Percentiles rank a stretch among this genome's conserved stretches.
phyloP scores from a whole-genome alignment of 106 monocot species.

The Acorus gramineus region DNA sequence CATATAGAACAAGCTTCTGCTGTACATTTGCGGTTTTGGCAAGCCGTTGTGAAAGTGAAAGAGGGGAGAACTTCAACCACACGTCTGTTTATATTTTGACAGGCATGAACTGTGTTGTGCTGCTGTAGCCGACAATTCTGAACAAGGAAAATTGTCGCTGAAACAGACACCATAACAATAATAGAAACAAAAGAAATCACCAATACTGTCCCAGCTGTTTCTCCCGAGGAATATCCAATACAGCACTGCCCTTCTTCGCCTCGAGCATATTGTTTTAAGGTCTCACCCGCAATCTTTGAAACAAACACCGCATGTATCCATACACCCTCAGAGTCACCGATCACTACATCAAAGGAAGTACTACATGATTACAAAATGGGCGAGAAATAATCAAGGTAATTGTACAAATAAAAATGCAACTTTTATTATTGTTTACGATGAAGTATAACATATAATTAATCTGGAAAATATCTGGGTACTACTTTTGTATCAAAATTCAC shows the following conservation, averaged over 20 bases:
- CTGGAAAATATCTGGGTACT: no score
- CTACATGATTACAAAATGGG: no score
- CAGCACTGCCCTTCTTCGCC: slow-evolving; percentile 65
- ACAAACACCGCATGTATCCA: slow-evolving; percentile 78
- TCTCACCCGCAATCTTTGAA: slow-evolving; percentile 87
- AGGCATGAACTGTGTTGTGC: slow-evolving; percentile 18
- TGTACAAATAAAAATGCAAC: no score
- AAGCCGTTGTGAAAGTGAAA: slow-evolving; percentile 45
- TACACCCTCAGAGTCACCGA: slow-evolving; percentile 42
- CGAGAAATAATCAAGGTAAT: no score
- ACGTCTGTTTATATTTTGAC: slow-evolving; percentile 42
- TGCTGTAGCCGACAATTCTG: slow-evolving; percentile 64
- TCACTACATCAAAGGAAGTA: not conserved
- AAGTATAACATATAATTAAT: no score
- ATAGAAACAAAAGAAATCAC: slow-evolving; percentile 84
- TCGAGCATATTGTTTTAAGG: slow-evolving; percentile 49
- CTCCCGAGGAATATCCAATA: slow-evolving; percentile 61
- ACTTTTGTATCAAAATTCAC: no score
- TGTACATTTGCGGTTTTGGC: slow-evolving; percentile 24
- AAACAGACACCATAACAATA: slow-evolving; percentile 60
- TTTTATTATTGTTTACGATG: no score
- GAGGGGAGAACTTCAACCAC: slow-evolving; percentile 61
- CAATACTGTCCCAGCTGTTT: slow-evolving; percentile 66
- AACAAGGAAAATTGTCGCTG: slow-evolving; percentile 65
- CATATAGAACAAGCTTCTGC: slow-evolving; percentile 79